Conservation (phyloP, 495 filamentous ascomycete species). For the Talaromyces ruber region DNA sequence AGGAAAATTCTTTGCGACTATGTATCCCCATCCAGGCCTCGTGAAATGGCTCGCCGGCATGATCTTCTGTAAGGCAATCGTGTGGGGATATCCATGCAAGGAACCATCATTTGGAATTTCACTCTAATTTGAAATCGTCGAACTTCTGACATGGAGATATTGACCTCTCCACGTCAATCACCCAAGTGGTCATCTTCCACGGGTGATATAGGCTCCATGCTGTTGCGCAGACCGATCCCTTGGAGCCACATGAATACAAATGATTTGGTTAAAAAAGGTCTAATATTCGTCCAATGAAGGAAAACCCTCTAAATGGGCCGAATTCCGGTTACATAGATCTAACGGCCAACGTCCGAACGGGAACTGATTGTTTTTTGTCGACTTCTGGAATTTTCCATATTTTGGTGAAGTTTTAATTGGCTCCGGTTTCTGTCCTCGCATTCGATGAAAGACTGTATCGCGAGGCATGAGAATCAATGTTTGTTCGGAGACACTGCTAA, state of each 20-base stretch:
- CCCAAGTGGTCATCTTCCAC: too few species aligned
- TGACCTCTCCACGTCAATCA: neutral
- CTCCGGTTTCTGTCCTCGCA: neutral
- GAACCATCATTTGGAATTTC: neutral
- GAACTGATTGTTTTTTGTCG: neutral
- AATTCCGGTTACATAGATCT: constrained; percentile 1
- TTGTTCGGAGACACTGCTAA: neutral
- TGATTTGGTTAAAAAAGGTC: neutral
- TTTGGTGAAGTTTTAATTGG: neutral
- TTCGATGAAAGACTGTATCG: neutral
- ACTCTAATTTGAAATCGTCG: neutral
- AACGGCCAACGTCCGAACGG: neutral
- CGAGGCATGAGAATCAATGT: neutral
- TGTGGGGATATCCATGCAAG: neutral
- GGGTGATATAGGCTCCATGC: neutral
- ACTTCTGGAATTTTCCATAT: neutral
- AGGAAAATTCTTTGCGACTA: neutral
- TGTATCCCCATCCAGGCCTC: neutral
- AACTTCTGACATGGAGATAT: neutral
- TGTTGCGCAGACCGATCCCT: neutral
- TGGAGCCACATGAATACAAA: neutral
- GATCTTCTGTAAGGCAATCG: neutral
- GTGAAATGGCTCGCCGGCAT: neutral
- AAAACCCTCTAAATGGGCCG: neutral
- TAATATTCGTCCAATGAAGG: neutral